Base-by-base conservation (phyloP, 2,329 filamentous ascomycete species). In the Xylaria digitata region DNA sequence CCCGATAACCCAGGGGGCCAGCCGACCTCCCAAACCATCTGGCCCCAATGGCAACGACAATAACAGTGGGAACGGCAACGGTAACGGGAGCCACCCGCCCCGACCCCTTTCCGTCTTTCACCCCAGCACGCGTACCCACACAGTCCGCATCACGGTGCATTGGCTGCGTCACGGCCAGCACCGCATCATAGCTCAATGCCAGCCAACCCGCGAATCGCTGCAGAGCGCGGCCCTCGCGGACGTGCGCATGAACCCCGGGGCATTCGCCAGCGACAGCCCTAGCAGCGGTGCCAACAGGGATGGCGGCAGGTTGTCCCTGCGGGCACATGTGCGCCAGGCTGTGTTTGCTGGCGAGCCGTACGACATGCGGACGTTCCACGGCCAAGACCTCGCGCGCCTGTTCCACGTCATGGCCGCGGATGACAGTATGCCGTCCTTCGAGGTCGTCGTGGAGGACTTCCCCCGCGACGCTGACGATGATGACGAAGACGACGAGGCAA, bases 81-180 rank as follows among this genome's bases (percentile, higher is more conserved):
- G 48, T n/a, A 40, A 37, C 19, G 53, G 30, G 42, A 63, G 23
- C 30, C 56, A 61, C 17, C 60, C 65, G 26, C 42, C 61, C 23
- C 61, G 49, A 8, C 62, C 61, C 34, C 37, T 55, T 37, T 32
- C 62, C 23, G 45, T 48, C 43, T 26, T 59, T 57, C 54, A 61
- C 17, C 60, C 65, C 53, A n/a, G 15, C 30, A 15, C 48, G 23
- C 66, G 65, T 7, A 21, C 66, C 9, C 68, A 74, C 60, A 71
- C 76, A 60, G 74, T 77, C 13, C 68, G 72, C 15, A 70, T 78
- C 42, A 72, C 69, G 48, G 73, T 77, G 56, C 70, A 69, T 17
- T 77, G 75, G 75, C 46, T 70, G 1, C 68, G 70, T 19, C 74
- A 73, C 68, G 71, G 74, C 37, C 71, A 74, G 48, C 68, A 71